Evolutionary conservation across 1,284 basidiomycete genomes (phyloP), one percentile per base, ranked within the genome.

Genomic region (Fomitopsis pinicola): DNA sequence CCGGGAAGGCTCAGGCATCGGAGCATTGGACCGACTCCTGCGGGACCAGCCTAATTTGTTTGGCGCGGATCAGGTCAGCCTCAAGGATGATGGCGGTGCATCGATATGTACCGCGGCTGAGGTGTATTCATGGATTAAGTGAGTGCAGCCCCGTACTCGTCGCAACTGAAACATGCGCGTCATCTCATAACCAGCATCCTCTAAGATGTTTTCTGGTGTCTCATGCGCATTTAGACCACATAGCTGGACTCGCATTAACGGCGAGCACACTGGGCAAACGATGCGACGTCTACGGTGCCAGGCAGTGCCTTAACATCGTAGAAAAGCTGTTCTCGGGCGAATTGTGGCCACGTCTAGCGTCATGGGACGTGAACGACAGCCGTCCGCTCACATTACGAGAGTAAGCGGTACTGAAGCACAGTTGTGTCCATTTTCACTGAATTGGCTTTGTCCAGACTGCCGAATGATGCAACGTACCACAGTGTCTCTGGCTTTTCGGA

Each of bases 221-320:
- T 5, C 92, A 94, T 73, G 86, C 89, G 2, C 92, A 95, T 71
- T 75, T 95, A 28, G 92, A 95, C 75, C 93, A 95, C 72, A 82
- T 93, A 63, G 84, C 79, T 64, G 86, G 90, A 58, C 79, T 94
- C 28, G 82, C 94, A 42, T 75, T 95, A 55, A 85, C 87, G 3
- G 91, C 91, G 19, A 92, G 92, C 52, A 40, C 57, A 8, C 26
- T 85, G 88, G 6, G 70, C 89, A 17, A 72, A 75, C n/a, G 76
- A 42, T 80, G 89, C 68, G 82, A 82, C 9, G 83, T 95, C 19
- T 85, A 82, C 63, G 91, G 84, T 0, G 75, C 85, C 8, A 75
- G 80, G 50, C 77, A 84, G 50, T 88, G 85, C 10, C 79, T 95
- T 40, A 75, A 87, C 64, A 85, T 88, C 70, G 74, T 95, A 2